These are phyloP conservation scores for Fraxinus sp. DNA, from an alignment of 305 asterid species.

Conservation along the genomic window DNA sequence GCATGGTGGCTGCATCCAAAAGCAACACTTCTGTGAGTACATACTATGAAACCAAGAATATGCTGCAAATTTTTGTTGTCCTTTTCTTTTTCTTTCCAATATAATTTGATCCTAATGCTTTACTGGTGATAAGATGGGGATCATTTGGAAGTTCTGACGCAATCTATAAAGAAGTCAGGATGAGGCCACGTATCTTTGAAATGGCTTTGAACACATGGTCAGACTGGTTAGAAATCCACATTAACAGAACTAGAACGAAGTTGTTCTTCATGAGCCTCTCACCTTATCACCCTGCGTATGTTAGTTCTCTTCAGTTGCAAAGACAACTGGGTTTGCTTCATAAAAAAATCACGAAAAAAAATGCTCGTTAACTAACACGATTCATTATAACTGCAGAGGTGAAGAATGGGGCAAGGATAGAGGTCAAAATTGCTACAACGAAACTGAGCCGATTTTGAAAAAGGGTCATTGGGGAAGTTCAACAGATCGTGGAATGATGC, in stretches of 20 bases:
- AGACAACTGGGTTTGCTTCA: neutral
- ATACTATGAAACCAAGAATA: neutral
- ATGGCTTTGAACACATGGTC: conserved; percentile 61
- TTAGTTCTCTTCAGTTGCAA: neutral
- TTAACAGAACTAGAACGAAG: conserved; percentile 44
- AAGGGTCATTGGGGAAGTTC: conserved; percentile 38
- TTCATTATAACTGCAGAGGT: conserved; percentile 23
- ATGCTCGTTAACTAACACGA: neutral
- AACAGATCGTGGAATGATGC: conserved; percentile 41
- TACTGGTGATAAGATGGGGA: conserved; percentile 46
- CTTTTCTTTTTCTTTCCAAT: neutral
- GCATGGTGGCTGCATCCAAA: conserved; percentile 60
- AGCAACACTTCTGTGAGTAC: conserved; percentile 50
- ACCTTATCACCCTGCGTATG: conserved; percentile 43
- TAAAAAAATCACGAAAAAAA: neutral
- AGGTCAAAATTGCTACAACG: conserved; percentile 38
- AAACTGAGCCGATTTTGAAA: conserved; percentile 38
- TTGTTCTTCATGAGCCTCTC: conserved; percentile 56
- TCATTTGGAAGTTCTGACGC: conserved; percentile 49
- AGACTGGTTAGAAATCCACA: conserved; percentile 54
- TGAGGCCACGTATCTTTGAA: conserved; percentile 36
- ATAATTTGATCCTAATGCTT: neutral
- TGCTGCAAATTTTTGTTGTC: neutral
- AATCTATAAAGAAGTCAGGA: conserved; percentile 36
- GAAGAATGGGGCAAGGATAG: conserved; percentile 37